Percentiles rank a stretch among this genome's conserved stretches.
Conservation (phyloP, 2,329 filamentous ascomycete species). For the Colletotrichum camelliae region DNA sequence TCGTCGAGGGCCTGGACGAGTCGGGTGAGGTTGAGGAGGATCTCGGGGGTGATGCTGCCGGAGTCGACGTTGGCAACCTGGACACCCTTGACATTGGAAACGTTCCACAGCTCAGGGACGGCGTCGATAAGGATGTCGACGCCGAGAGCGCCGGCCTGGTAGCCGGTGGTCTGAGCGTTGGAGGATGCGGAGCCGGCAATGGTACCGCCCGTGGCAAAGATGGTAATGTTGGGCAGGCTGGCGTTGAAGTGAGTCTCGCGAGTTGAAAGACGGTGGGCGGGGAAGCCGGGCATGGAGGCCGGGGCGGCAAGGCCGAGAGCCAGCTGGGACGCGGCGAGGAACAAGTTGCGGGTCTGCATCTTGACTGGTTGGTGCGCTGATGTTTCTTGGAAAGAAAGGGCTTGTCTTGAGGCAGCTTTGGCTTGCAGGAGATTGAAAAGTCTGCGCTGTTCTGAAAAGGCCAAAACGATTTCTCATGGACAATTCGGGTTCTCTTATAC, state of each 20-base stretch:
- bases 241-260: conserved; percentile 34
- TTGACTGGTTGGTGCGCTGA: background rate
- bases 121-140: conserved; percentile 57
- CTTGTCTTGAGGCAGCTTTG: background rate
- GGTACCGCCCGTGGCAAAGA: conserved; percentile 63
- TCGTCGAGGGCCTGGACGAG: conserved; percentile 55
- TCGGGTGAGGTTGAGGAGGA: conserved; percentile 52
- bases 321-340: conserved; percentile 7
- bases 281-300: background rate
- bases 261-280: conserved; percentile 1
- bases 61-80: conserved; percentile 57
- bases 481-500: background rate
- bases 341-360: conserved; percentile 3
- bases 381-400: background rate
- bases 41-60: conserved; percentile 50
- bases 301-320: conserved; percentile 12
- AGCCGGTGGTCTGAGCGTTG: conserved; percentile 50
- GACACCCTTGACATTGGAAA: conserved; percentile 59
- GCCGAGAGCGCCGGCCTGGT: conserved; percentile 47
- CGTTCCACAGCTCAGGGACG: conserved; percentile 58
- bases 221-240: conserved; percentile 60
- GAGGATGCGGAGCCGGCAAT: conserved; percentile 59
- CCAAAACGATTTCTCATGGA: background rate
- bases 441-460: background rate
- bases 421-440: background rate